phyloP scores from a whole-genome alignment of 768 basidiomycete species.

The Hericium alpestre region DNA sequence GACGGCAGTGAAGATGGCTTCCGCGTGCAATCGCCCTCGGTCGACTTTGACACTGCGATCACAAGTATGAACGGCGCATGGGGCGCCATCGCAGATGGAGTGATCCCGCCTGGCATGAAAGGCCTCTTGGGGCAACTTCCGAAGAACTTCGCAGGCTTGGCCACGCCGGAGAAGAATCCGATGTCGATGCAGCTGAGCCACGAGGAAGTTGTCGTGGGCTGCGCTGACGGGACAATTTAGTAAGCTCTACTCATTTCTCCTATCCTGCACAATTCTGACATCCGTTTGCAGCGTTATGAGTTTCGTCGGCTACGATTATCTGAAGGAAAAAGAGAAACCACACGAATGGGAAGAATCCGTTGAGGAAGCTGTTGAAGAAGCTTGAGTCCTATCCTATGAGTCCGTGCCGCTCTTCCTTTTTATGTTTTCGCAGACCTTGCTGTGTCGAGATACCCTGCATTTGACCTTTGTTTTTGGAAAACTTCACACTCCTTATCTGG shows the following conservation, averaged over 20 bases:
- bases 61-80: constrained; percentile 67
- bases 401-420: too few relatives aligned
- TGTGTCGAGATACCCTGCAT: too few relatives aligned
- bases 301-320: constrained; percentile 49
- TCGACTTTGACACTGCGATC: constrained; percentile 58
- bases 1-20: background rate
- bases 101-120: constrained; percentile 32
- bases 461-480: too few relatives aligned
- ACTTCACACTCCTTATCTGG: too few relatives aligned
- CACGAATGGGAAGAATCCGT: background rate
- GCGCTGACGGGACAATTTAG: constrained; percentile 89
- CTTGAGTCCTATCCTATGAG: too few relatives aligned
- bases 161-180: constrained; percentile 85
- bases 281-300: constrained; percentile 39
- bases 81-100: constrained; percentile 48
- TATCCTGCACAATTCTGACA: constrained; percentile 8
- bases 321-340: constrained; percentile 20
- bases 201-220: constrained; percentile 85
- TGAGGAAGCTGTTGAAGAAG: background rate
- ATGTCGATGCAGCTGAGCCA: constrained; percentile 91
- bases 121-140: constrained; percentile 58
- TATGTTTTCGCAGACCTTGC: too few relatives aligned
- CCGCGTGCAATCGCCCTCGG: constrained; percentile 22
- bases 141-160: constrained; percentile 62
- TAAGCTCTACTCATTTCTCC: constrained; percentile 29